These are phyloP conservation scores for Chenopodium quinoa DNA, from an alignment of 148 eudicot species.

Conservation along the genomic window DNA sequence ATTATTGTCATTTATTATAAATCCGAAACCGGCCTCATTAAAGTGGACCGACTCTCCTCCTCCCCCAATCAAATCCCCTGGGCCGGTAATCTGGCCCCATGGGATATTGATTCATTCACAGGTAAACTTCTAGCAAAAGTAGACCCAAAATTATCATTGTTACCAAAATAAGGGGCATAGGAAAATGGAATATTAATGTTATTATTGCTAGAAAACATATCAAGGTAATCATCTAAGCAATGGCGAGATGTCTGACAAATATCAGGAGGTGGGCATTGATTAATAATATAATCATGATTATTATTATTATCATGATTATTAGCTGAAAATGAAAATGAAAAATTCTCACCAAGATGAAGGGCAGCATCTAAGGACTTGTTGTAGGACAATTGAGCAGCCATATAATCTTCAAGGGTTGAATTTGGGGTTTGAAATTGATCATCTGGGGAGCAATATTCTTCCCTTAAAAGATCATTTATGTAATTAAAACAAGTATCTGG, in stretches of 20 bases:
- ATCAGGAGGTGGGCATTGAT: constrained; percentile 12
- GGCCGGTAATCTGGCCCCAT: background rate
- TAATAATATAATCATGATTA: background rate
- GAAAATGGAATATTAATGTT: background rate
- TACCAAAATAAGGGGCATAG: background rate
- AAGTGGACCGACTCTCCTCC: constrained; percentile 3
- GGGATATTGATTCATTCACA: background rate
- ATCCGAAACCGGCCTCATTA: constrained; percentile 3
- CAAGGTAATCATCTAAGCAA: constrained; percentile 29
- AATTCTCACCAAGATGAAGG: constrained; percentile 17
- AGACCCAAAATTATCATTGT: background rate
- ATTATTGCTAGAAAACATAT: constrained; percentile 11
- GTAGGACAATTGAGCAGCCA: constrained; percentile 37
- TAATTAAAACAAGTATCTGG: constrained; percentile 47
- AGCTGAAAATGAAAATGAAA: constrained; percentile 5
- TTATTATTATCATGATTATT: too few relatives aligned
- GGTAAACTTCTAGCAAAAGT: background rate
- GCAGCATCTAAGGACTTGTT: constrained; percentile 29
- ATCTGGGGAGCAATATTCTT: constrained; percentile 24
- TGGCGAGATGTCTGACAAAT: constrained; percentile 4
- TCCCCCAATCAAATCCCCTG: background rate
- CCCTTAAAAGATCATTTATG: constrained; percentile 37
- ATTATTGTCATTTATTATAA: constrained; percentile 10
- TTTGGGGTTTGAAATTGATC: constrained; percentile 23
- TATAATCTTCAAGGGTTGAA: constrained; percentile 32